Conservation (phyloP, 139 green algal genomes). For the Chlorella sp. region DNA sequence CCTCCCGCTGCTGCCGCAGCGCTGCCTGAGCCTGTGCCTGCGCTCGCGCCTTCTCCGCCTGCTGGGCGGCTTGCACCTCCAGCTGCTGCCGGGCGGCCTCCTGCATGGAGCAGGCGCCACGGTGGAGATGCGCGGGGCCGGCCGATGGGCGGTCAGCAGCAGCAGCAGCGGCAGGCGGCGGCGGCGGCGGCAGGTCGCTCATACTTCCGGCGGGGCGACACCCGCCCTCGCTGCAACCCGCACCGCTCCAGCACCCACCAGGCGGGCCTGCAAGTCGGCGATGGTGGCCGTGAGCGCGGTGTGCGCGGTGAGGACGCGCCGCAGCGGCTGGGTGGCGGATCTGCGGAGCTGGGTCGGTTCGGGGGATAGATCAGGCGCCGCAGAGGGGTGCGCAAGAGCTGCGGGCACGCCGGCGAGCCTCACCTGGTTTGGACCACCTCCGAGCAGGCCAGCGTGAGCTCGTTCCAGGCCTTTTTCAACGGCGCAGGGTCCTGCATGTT, state of each 20-base stretch:
- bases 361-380: too few species aligned
- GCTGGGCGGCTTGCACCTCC: conserved; percentile 22
- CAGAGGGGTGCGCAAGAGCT: too few species aligned
- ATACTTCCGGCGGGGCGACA: neutral
- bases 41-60: neutral
- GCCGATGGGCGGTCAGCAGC: too few species aligned
- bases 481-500: conserved; percentile 14
- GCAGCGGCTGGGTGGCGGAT: neutral
- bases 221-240: neutral
- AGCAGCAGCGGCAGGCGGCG: neutral
- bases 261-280: conserved; percentile 10
- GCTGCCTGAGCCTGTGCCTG: neutral
- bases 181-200: neutral
- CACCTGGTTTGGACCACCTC: neutral
- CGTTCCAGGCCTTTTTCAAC: conserved; percentile 17
- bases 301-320: neutral
- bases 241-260: neutral
- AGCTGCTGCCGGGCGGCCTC: conserved; percentile 19
- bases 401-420: too few species aligned
- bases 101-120: neutral
- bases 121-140: neutral
- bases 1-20: neutral
- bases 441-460: neutral
- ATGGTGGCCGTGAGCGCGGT: neutral
- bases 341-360: neutral